Conservation (phyloP, 163 green algal species). For the Picocystis sp. region DNA sequence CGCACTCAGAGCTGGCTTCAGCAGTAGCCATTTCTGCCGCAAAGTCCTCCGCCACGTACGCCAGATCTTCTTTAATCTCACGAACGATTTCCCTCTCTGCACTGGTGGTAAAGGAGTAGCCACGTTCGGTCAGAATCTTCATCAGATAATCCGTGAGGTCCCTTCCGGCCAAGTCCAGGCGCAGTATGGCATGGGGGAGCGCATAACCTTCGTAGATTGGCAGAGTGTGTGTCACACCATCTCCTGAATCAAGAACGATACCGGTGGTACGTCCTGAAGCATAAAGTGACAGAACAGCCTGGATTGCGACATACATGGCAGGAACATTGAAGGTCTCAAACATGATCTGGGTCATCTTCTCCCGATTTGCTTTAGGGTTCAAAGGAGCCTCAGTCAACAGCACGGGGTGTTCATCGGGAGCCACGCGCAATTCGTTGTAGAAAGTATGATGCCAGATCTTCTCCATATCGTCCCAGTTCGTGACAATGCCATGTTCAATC, state of each 20-base stretch:
- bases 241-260: constrained; percentile 9
- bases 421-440: constrained; percentile 9
- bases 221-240: constrained; percentile 6
- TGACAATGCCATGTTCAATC: constrained; percentile 9
- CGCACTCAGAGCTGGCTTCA: constrained; percentile 22
- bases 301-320: constrained; percentile 8
- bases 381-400: constrained; percentile 6
- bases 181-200: constrained; percentile 3
- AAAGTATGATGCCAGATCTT: constrained; percentile 10
- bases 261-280: constrained; percentile 8
- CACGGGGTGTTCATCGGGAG: constrained; percentile 6
- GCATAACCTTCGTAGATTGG: constrained; percentile 7
- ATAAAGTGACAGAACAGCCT: constrained; percentile 10
- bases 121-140: constrained; percentile 6
- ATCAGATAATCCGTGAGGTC: constrained; percentile 7
- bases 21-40: background rate
- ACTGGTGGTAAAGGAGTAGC: constrained; percentile 8
- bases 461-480: constrained; percentile 8
- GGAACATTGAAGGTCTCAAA: constrained; percentile 10
- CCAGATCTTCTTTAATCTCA: constrained; percentile 6
- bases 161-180: constrained; percentile 4
- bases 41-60: constrained; percentile 7
- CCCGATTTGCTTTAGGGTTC: constrained; percentile 11
- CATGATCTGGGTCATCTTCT: constrained; percentile 12
- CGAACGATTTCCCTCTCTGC: constrained; percentile 5